Conservation (phyloP, 768 basidiomycete genomes). For the Phaffia australis region DNA sequence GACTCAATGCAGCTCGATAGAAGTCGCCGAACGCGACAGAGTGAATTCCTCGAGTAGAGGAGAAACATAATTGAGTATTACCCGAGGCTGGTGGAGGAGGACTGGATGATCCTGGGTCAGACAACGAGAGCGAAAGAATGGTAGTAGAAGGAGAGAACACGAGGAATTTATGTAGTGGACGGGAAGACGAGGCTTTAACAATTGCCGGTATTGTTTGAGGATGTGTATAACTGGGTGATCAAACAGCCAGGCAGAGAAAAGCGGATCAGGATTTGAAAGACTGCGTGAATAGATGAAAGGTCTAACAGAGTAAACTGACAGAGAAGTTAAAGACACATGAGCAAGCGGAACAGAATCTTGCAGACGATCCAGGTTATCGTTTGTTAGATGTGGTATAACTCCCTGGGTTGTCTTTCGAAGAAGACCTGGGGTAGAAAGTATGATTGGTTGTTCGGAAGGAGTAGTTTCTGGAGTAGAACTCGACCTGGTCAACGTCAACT, state of each 20-base stretch:
- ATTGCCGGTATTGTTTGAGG: neutral
- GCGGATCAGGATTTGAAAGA: neutral
- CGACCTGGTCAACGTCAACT: no score
- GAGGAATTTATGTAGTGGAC: neutral
- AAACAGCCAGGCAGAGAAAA: neutral
- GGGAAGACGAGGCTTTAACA: neutral
- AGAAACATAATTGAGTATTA: neutral
- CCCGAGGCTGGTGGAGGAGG: neutral
- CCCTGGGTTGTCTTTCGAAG: neutral
- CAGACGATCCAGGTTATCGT: neutral
- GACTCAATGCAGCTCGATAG: neutral
- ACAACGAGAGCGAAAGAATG: slow-evolving; percentile 11
- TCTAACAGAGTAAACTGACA: neutral
- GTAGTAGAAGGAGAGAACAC: neutral
- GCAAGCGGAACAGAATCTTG: neutral
- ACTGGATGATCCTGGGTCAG: neutral
- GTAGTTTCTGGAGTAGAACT: no score
- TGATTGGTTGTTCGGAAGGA: no score
- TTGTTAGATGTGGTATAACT: neutral
- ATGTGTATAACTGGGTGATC: neutral
- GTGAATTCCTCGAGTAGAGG: neutral
- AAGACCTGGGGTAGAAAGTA: slow-evolving; percentile 3
- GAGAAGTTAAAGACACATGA: slow-evolving; percentile 2
- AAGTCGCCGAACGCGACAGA: neutral
- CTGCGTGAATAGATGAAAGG: neutral